phyloP scores from a whole-genome alignment of 208 protist species.

The Crithidia brevicula region DNA sequence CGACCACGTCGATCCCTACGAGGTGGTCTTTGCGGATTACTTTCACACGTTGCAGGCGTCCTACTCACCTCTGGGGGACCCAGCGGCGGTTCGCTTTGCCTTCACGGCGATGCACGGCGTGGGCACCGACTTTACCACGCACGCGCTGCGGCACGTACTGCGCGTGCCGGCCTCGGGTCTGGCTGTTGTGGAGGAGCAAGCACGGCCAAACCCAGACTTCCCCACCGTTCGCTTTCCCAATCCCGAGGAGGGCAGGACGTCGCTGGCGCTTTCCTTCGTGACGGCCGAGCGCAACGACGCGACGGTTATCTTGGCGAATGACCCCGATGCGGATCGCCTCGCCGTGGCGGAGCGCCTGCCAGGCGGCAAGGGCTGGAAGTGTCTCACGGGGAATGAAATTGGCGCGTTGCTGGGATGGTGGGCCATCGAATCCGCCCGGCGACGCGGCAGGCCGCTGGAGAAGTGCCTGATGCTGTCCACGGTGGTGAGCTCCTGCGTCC shows the following conservation, averaged over 20 bases:
- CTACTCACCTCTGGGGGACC: slow-evolving; percentile 41
- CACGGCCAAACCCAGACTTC: slow-evolving; percentile 97
- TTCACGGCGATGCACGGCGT: slow-evolving; percentile 96
- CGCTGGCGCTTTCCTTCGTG: slow-evolving; percentile 89
- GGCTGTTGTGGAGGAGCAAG: slow-evolving; percentile 84
- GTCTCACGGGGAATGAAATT: slow-evolving; percentile 98
- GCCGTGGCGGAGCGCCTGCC: slow-evolving; percentile 92
- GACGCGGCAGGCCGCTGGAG: slow-evolving; percentile 39
- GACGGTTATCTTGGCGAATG: slow-evolving; percentile 97
- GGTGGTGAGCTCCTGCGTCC: slow-evolving; percentile 88
- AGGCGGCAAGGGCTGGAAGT: slow-evolving; percentile 80
- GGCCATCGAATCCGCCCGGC: slow-evolving; percentile 72
- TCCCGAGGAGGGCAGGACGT: slow-evolving; percentile 97
- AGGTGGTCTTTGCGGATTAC: slow-evolving; percentile 65
- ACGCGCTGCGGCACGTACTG: slow-evolving; percentile 74
- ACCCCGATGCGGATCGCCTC: slow-evolving; percentile 98
- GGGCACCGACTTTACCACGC: slow-evolving; percentile 79
- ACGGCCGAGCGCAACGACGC: slow-evolving; percentile 63
- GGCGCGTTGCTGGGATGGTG: slow-evolving; percentile 96
- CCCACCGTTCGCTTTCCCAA: slow-evolving; percentile 98
- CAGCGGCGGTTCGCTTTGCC: slow-evolving; percentile 44
- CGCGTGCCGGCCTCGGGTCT: slow-evolving; percentile 52
- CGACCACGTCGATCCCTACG: slow-evolving; percentile 59
- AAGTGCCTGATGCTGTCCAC: slow-evolving; percentile 69
- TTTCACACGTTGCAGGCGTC: slow-evolving; percentile 48